Conservation (phyloP, 352 stramenopile species). For the Pythium plurisporium region DNA sequence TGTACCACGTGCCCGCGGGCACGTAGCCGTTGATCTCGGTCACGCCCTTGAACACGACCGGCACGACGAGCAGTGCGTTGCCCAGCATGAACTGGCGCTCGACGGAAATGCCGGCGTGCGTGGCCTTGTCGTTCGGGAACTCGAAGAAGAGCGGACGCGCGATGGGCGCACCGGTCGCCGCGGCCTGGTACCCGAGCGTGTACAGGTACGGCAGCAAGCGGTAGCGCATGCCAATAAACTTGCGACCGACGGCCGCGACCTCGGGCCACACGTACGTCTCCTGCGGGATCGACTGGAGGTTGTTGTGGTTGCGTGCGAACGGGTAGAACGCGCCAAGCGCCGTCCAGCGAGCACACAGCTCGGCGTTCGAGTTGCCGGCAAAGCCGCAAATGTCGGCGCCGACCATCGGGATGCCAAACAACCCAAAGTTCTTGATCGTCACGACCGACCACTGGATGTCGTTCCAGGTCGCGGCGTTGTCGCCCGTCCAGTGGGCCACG, state of each 20-base stretch:
- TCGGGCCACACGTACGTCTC: constrained; percentile 66
- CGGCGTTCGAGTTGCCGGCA: constrained; percentile 40
- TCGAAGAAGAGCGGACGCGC: constrained; percentile 58
- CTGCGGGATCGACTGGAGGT: constrained; percentile 37
- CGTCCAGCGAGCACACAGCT: constrained; percentile 80
- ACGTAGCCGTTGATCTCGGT: no score
- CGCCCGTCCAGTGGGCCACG: constrained; percentile 71
- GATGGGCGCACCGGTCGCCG: constrained; percentile 40
- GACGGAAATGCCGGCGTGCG: constrained; percentile 9
- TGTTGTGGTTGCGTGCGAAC: constrained; percentile 84
- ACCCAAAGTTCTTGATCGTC: constrained; percentile 61
- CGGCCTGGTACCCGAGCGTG: constrained; percentile 61
- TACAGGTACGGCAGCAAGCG: constrained; percentile 78
- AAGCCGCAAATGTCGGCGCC: constrained; percentile 81
- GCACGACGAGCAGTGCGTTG: no score
- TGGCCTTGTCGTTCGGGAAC: constrained; percentile 41
- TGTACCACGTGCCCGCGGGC: no score
- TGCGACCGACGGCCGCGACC: constrained; percentile 39
- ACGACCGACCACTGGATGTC: constrained; percentile 68
- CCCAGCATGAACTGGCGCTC: constrained; percentile 57
- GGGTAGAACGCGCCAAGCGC: constrained; percentile 71
- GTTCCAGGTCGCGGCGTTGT: constrained; percentile 76
- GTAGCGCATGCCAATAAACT: constrained; percentile 70
- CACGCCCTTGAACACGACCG: no score
- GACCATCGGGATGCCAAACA: constrained; percentile 82